phyloP scores from a whole-genome alignment of 108 stramenopile genomes.

The Tribonema minus region DNA sequence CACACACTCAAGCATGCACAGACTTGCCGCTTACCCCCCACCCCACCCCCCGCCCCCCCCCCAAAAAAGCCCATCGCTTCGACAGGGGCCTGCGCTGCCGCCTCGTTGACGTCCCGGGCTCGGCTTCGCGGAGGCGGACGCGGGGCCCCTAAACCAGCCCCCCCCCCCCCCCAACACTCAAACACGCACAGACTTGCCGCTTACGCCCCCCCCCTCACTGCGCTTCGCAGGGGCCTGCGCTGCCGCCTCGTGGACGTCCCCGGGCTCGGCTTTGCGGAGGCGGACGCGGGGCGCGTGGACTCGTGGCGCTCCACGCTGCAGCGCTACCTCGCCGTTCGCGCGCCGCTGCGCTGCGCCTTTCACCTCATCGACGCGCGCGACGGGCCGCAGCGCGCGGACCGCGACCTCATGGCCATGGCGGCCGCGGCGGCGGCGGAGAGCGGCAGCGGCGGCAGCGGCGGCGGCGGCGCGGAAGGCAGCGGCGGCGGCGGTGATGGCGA shows the following conservation, averaged over 20 bases:
- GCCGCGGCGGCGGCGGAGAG: too few relatives aligned
- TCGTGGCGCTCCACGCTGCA: conserved; percentile 35
- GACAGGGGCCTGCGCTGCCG: too few relatives aligned
- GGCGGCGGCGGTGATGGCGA: too few relatives aligned
- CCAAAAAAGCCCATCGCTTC: too few relatives aligned
- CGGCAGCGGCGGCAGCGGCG: too few relatives aligned
- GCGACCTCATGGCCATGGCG: conserved; percentile 72
- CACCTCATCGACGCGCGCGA: conserved; percentile 58
- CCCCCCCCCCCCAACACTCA: not conserved
- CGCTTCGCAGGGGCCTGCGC: too few relatives aligned
- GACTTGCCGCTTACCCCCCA: not conserved
- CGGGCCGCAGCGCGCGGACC: conserved; percentile 80
- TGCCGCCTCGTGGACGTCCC: conserved; percentile 46
- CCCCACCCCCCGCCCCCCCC: too few relatives aligned
- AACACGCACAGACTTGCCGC: not conserved
- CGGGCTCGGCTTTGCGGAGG: conserved; percentile 37
- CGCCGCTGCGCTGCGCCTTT: conserved; percentile 18
- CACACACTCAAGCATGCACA: not conserved
- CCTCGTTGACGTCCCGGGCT: conserved; percentile 47
- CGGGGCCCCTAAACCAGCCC: too few relatives aligned
- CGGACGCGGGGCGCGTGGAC: conserved; percentile 19
- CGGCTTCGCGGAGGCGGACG: conserved; percentile 26
- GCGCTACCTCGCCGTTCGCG: conserved; percentile 37
- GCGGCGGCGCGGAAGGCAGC: too few relatives aligned
- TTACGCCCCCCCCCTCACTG: too few relatives aligned